These are phyloP conservation scores for Pisolithus orientalis DNA, from an alignment of 768 basidiomycete genomes.

Conservation along the genomic window DNA sequence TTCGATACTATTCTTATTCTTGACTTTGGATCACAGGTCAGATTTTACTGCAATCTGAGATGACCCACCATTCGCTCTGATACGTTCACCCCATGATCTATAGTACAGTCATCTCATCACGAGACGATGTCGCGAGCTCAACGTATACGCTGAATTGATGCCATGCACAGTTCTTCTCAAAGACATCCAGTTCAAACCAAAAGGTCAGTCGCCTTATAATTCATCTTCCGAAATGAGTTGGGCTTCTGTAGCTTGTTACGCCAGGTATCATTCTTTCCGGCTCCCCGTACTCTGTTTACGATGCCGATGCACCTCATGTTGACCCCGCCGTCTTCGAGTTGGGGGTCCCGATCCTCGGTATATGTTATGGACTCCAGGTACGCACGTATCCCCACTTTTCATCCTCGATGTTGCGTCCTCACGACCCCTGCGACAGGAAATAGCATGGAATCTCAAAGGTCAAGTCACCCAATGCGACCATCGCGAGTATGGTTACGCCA, in stretches of 20 bases:
- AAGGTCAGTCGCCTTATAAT: constrained; percentile 43
- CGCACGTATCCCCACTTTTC: constrained; percentile 10
- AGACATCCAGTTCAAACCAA: constrained; percentile 89
- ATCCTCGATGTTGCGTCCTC: neutral
- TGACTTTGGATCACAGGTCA: constrained; percentile 95
- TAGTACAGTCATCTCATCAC: constrained; percentile 98
- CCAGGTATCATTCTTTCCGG: constrained; percentile 93
- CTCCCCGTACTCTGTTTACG: constrained; percentile 98
- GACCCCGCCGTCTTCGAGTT: constrained; percentile 87
- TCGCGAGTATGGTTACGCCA: constrained; percentile 93
- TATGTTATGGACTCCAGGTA: constrained; percentile 96
- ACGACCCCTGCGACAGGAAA: constrained; percentile 54
- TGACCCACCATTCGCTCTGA: constrained; percentile 5
- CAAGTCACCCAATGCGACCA: constrained; percentile 82
- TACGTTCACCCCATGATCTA: neutral
- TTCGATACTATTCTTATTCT: constrained; percentile 95
- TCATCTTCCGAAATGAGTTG: neutral
- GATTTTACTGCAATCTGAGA: constrained; percentile 10
- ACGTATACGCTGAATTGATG: constrained; percentile 96
- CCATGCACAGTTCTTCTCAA: constrained; percentile 90
- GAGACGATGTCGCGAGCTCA: constrained; percentile 92
- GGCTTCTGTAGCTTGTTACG: no score
- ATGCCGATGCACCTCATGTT: constrained; percentile 85
- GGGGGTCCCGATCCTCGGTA: constrained; percentile 89
- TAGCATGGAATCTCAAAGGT: constrained; percentile 83